Conservation (phyloP, 2,329 filamentous ascomycete species). For the Aulographum hederae region DNA sequence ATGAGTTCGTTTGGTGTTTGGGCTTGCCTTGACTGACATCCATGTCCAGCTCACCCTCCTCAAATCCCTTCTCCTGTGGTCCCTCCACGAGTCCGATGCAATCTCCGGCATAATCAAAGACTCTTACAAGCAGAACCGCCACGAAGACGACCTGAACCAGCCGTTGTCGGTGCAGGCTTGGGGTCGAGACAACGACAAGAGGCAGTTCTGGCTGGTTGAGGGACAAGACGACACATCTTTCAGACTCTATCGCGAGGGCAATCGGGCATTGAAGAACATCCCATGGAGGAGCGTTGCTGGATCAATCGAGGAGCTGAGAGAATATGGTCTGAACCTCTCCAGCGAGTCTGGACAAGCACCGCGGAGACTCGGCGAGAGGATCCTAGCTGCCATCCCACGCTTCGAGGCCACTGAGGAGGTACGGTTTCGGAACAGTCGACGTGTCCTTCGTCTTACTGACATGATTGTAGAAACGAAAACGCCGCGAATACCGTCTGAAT, state of each 20-base stretch:
- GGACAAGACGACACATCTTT: constrained; percentile 89
- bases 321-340: constrained; percentile 56
- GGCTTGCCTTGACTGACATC: constrained; percentile 12
- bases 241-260: constrained; percentile 84
- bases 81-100: constrained; percentile 70
- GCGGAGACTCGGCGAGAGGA: constrained; percentile 58
- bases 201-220: constrained; percentile 85
- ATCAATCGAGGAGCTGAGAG: constrained; percentile 67
- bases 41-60: constrained; percentile 55
- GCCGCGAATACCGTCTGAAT: constrained; percentile 74
- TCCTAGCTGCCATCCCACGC: constrained; percentile 61
- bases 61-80: constrained; percentile 71
- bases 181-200: constrained; percentile 78
- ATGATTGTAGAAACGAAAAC: constrained; percentile 60
- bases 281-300: constrained; percentile 83
- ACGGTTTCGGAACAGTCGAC: no score
- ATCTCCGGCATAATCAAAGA: constrained; percentile 69
- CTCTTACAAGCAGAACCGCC: constrained; percentile 72
- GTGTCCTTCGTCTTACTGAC: neutral
- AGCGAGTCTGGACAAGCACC: constrained; percentile 70
- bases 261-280: constrained; percentile 54
- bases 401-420: constrained; percentile 91
- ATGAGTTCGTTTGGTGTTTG: constrained; percentile 1
- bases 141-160: constrained; percentile 64
- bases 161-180: constrained; percentile 78